These are phyloP conservation scores for Cystobasidium pallidum DNA, from an alignment of 1,284 basidiomycete genomes.

Conservation along the genomic window DNA sequence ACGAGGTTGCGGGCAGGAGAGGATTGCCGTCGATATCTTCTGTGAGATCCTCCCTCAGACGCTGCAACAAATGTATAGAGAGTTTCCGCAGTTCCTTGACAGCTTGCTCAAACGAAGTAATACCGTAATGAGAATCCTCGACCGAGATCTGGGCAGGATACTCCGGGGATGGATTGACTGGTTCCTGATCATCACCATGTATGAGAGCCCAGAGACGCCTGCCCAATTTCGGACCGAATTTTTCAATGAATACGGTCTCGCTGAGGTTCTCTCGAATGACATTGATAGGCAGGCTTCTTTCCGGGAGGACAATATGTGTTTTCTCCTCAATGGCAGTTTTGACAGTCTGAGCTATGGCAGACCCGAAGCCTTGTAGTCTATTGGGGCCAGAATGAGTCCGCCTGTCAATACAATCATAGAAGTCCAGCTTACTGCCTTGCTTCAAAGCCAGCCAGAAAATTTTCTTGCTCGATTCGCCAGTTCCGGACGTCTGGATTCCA, in stretches of 20 bases:
- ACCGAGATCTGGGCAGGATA: constrained; percentile 56
- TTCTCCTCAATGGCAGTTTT: constrained; percentile 4
- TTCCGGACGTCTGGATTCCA: constrained; percentile 32
- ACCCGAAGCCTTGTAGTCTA: constrained; percentile 51
- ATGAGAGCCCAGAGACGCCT: constrained; percentile 53
- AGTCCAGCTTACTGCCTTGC: constrained; percentile 46
- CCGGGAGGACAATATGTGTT: background rate
- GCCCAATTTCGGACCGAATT: constrained; percentile 53
- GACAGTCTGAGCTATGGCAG: constrained; percentile 40
- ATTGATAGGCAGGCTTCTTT: constrained; percentile 33
- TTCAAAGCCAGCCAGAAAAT: constrained; percentile 54
- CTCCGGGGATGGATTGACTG: constrained; percentile 54
- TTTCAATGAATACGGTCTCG: constrained; percentile 39
- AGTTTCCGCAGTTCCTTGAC: constrained; percentile 45
- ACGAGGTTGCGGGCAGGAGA: background rate
- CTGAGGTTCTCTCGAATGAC: constrained; percentile 49
- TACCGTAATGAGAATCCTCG: constrained; percentile 54
- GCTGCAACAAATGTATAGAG: constrained; percentile 50
- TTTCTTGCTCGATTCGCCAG: constrained; percentile 32
- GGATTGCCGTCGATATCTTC: constrained; percentile 15
- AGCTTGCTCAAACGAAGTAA: constrained; percentile 45
- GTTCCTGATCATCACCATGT: constrained; percentile 53
- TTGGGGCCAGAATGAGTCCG: background rate
- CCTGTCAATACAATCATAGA: background rate
- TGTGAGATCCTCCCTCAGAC: constrained; percentile 49